Evolutionary conservation across 1,284 basidiomycete species (phyloP), one percentile per base, ranked within the genome.

Genomic region (Pseudozyma hubeiensis): DNA sequence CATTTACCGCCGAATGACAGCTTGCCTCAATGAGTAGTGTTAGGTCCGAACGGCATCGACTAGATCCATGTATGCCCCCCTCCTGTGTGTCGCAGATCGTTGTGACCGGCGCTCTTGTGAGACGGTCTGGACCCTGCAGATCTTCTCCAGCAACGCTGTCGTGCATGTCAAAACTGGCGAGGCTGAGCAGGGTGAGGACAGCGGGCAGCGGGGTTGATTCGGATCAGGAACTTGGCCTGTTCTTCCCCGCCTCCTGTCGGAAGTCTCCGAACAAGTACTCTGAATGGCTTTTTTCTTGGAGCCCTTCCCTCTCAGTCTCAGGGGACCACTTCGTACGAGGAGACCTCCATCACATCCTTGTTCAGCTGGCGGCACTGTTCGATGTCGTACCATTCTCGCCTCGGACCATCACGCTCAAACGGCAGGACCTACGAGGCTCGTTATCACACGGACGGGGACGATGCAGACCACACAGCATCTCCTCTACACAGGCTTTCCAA

Each of bases 1-100:
- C 64, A 66, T 66, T 66, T 66, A 53, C 57, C 48, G 29, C 33
- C 39, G 8, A 41, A 16, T 31, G 13, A n/a, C 29, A 19, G 16
- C 13, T 14, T n/a, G 16, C 19, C 16, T 16, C 16, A n/a, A 13
- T 5, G 13, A 13, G 24, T 4, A 24, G 11, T 41, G 39, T 41
- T 41, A 41, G 39, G 39, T 41, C 16, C 16, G 13, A 13, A 41
- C 8, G 35, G 24, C 24, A 24, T 24, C 24, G 24, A 24, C 24
- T 24, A 24, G 24, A 24, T 24, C 24, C 24, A 24, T 24, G 24
- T 24, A 24, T 24, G 24, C 9, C 35, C 9, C 35, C 35, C 14
- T 37, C 9, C 3, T 37, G 35, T 37, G 35, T n/a, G 13, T 13
- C 16, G 16, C n/a, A 24, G 43, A 44, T 44, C 43, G 40, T 41